These are phyloP conservation scores for Coemansia biformis DNA, from an alignment of 192 early-diverging fungal species.

Conservation along the genomic window DNA sequence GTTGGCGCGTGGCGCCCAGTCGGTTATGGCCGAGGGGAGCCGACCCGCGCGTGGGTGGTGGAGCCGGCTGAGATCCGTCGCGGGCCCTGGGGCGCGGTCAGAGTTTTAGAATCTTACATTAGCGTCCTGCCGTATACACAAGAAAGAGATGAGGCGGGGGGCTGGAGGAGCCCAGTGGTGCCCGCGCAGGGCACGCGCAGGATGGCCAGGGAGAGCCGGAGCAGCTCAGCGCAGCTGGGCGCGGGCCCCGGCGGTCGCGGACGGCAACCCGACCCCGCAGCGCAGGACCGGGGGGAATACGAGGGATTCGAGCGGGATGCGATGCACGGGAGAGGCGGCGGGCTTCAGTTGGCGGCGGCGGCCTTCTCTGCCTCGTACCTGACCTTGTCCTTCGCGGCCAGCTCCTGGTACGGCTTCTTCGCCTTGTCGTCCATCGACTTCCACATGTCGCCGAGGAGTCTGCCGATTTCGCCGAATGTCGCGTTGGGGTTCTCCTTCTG, in stretches of 20 bases:
- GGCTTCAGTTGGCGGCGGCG: conserved; percentile 14
- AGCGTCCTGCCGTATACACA: too few relatives aligned
- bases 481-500: conserved; percentile 76
- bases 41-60: too few relatives aligned
- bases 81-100: too few relatives aligned
- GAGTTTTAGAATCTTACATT: too few relatives aligned
- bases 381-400: conserved; percentile 48
- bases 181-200: too few relatives aligned
- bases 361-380: conserved; percentile 47
- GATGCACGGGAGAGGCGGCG: neutral
- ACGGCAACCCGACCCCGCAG: conserved; percentile 7
- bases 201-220: neutral
- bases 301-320: neutral
- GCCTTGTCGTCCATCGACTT: conserved; percentile 50
- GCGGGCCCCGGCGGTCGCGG: too few relatives aligned
- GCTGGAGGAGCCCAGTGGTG: too few relatives aligned
- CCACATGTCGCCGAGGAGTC: conserved; percentile 69
- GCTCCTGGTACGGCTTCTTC: conserved; percentile 54
- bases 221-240: neutral
- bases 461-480: conserved; percentile 64
- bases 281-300: too few relatives aligned
- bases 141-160: too few relatives aligned
- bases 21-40: too few relatives aligned
- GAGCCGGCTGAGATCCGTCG: too few relatives aligned
- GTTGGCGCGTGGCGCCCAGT: too few relatives aligned